Evolutionary conservation across 23 red algal genomes (phyloP), one percentile per base, ranked within the genome.

Genomic region (Gracilaria caudata): DNA sequence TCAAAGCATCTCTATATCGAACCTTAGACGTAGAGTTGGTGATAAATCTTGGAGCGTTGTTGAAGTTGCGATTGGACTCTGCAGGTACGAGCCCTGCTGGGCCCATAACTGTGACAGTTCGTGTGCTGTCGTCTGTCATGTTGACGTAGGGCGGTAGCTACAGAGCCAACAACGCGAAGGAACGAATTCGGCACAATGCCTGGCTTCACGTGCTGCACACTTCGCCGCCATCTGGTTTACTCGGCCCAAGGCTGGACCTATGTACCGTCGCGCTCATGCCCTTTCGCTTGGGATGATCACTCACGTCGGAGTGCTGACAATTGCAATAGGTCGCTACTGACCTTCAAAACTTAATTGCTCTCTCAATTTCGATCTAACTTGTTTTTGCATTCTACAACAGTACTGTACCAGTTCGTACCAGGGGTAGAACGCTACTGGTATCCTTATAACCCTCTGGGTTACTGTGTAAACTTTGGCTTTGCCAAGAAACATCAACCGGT

Each of bases 31-130:
- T 86, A 1, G 10, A 3, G 29, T 86, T 86, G 3, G 81, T 71
- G 16, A 73, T 3, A 58, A 86, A 71, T 10, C 29, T 68, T 5
- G 81, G 81, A 0, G 64, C 38, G 8, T 86, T 0, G 78, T 81
- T 81, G 1, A 81, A 45, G 16, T 33, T 56, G 16, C 66, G 8
- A 14, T 3, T 72, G 20, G 66, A 72, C 9, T 26, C 33, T 40
- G 35, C 66, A 72, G 30, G 41, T 40, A 72, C 66, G 41, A 19
- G 38, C 75, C 75, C 53, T 56, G 1, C 53, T 79, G 45, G 45
- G 75, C 75, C 75, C n/a, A 79, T 79, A 79, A 51, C 75, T 79
- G 75, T 79, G 7, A 79, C 33, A 56, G 72, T 9, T 56, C 36
- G 47, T 8, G 11, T 14, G 38, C 21, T 7, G 35, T 72, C 17